Conservation (phyloP, 2,329 filamentous ascomycete species). For the Alternaria alternata region DNA sequence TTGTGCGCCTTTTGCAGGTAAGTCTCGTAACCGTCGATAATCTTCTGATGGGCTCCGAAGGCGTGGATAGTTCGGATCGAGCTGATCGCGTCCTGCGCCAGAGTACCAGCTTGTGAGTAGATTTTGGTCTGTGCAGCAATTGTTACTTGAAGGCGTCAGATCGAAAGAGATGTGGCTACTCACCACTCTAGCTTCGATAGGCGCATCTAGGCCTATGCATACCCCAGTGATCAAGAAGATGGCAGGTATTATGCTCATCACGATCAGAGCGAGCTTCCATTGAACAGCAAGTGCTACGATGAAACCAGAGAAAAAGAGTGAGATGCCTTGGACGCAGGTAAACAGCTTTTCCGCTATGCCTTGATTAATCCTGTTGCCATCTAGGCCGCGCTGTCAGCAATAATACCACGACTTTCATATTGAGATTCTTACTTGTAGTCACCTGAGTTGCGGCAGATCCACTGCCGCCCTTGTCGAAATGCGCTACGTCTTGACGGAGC, state of each 20-base stretch:
- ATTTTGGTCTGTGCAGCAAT: slow-evolving; percentile 7
- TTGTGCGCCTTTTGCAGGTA: slow-evolving; percentile 59
- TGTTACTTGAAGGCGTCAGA: neutral
- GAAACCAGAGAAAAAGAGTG: slow-evolving; percentile 79
- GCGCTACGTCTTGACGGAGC: slow-evolving; percentile 42
- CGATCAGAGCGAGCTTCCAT: slow-evolving; percentile 90
- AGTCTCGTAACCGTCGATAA: slow-evolving; percentile 65
- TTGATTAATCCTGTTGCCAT: slow-evolving; percentile 26
- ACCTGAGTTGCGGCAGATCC: slow-evolving; percentile 27
- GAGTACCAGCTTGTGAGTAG: slow-evolving; percentile 12
- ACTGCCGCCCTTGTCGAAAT: slow-evolving; percentile 28
- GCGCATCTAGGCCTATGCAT: slow-evolving; percentile 18
- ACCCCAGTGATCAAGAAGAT: slow-evolving; percentile 24
- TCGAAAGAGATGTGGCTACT: slow-evolving; percentile 2
- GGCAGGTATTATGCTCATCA: slow-evolving; percentile 56
- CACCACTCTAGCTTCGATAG: slow-evolving; percentile 23
- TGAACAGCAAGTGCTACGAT: slow-evolving; percentile 88
- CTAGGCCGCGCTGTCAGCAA: neutral
- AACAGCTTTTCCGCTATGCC: slow-evolving; percentile 44
- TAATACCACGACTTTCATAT: neutral
- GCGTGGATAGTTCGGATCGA: slow-evolving; percentile 60
- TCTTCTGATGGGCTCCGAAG: slow-evolving; percentile 64
- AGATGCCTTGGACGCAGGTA: slow-evolving; percentile 51
- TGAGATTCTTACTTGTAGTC: slow-evolving; percentile 14
- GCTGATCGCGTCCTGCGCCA: neutral